A percentile compares a stretch with the other conserved stretches of the same genome.
Conservation (phyloP, 441 rosid genomes). For the Brassica balearica region DNA sequence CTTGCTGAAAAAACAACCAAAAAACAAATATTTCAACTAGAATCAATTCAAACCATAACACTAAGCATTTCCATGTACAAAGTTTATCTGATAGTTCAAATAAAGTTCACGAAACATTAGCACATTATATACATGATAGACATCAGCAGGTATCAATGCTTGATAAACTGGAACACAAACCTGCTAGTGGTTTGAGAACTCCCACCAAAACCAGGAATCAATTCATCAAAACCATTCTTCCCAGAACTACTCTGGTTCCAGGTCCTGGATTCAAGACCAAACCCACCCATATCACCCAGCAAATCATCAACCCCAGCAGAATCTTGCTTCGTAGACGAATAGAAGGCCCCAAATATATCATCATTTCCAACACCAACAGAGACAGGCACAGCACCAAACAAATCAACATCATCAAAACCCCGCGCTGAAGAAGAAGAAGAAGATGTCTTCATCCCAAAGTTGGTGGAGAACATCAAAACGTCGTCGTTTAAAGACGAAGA, state of each 20-base stretch:
- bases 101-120: too few relatives aligned
- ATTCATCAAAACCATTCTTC: constrained; percentile 60
- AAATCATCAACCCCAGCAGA: constrained; percentile 52
- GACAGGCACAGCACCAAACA: constrained; percentile 64
- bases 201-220: constrained; percentile 79
- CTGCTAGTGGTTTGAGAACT: constrained; percentile 49
- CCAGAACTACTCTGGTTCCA: constrained; percentile 43
- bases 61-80: too few relatives aligned
- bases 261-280: constrained; percentile 44
- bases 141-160: not conserved
- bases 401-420: constrained; percentile 53
- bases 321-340: constrained; percentile 51
- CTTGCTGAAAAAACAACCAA: constrained; percentile 32
- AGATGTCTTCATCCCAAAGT: constrained; percentile 29
- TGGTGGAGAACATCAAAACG: constrained; percentile 56
- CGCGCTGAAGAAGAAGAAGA: constrained; percentile 30
- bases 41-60: not conserved
- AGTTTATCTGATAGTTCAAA: too few relatives aligned
- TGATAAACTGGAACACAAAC: constrained; percentile 48
- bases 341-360: constrained; percentile 57
- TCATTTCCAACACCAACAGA: constrained; percentile 42
- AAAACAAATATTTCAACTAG: too few relatives aligned
- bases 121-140: not conserved
- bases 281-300: constrained; percentile 56
- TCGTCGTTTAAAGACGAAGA: constrained; percentile 55